Base-by-base conservation (phyloP, 2,329 filamentous ascomycete species). In the Fusarium sp. region DNA sequence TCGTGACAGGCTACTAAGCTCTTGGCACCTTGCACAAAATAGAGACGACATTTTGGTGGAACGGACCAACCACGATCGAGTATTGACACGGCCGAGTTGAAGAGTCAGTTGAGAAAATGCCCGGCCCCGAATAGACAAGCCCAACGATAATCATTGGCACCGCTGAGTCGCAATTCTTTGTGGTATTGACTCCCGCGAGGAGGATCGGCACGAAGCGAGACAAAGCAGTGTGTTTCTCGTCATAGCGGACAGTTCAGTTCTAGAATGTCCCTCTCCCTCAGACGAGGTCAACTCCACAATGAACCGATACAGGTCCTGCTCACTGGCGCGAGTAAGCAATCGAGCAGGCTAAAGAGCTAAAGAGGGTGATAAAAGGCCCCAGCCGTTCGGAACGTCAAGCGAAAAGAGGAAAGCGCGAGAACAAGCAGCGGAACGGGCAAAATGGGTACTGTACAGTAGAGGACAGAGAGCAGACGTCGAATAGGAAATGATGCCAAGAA, bases 161-260 rank as follows among this genome's bases (percentile, higher is more conserved):
- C 22, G 34, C 13, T 19, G 11, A 34, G 29, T 22, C 39, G 22
- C 24, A 40, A 22, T 50, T 40, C 13, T n/a, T 24, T 22, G 11
- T 25, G 25, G 11, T 39, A 49, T 34, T 29, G 25, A 53, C 32
- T 44, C 31, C 34, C n/a, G 26, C 25, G 29, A 36, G 55, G 34
- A 50, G 34, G 61, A 64, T 64, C 56, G 56, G 56, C 62, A 50
- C 44, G 54, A 59, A 58, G 51, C 61, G 39, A 67, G 46, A 49
- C 46, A 53, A 58, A 19, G 25, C 35, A 53, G 25, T 13, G n/a
- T 19, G 25, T 36, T 40, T 26, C 34, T 15, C 15, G 22, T 26
- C 22, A 36, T 19, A 19, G 22, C 22, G 45, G 7, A 39, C 12
- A 25, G 22, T 41, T 54, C 48, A 60, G 41, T 60, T 60, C 50